Evolutionary conservation across 108 stramenopile genomes (phyloP), one percentile per base, ranked within the genome.

Genomic region (Fragilariopsis cylindrus): DNA sequence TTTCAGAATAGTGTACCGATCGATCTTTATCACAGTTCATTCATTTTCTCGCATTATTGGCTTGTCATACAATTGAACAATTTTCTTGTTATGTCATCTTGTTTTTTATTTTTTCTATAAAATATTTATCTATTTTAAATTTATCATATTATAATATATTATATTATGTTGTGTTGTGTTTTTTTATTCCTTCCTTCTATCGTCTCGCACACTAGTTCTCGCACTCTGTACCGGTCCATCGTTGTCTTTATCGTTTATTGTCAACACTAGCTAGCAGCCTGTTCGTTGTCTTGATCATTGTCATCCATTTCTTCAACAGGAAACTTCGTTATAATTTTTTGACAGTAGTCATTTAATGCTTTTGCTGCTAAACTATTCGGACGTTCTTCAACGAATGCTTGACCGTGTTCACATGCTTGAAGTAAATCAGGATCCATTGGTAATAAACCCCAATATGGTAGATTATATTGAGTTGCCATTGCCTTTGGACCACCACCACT

Each of bases 381-480:
- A 54, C 73, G 81, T 18, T 69, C 78, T 70, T 91, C 86, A 16
- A 88, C 87, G 80, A 92, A 91, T 7, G 84, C 71, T 48, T 75
- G 78, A 44, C 99, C 99, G 43, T 89, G 77, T 72, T 99, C 99
- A 76, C 98, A 99, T 1, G 95, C 84, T 66, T 86, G 82, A 56
- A 97, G 83, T 13, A 99, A 73, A 58, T 93, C 91, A 0, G 98
- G 95, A 86, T 99, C 99, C 72, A 99, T 74, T 1, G 98, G 98
- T 19, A 99, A 42, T 21, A 76, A 72, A 42, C 98, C 98, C 60
- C 98, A 87, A 72, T 94, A 97, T 3, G 97, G 97, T 4, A 98
- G 94, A 7, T 81, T 69, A 75, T 95, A 97, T 57, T 88, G 74
- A 47, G 76, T 77, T 5, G 98, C 96, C 98, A 99, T 99, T 21